phyloP scores from a whole-genome alignment of 805 yeast genomes.

The Isabelozyma gotoi region DNA sequence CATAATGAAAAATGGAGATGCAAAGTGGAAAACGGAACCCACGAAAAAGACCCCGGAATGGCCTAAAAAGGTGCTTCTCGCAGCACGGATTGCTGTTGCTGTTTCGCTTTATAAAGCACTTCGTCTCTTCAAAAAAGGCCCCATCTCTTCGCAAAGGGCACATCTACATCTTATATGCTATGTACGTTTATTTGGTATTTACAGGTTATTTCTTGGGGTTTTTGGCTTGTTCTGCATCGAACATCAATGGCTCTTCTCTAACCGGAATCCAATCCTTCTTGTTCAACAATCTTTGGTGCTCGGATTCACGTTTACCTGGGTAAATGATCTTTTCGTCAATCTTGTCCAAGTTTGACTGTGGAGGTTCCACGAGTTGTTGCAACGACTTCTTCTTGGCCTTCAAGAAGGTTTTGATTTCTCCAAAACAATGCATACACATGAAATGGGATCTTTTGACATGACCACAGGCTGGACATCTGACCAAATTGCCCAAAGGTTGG shows the following conservation, averaged over 20 bases:
- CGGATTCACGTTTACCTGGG: constrained; percentile 63
- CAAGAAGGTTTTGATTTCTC: constrained; percentile 77
- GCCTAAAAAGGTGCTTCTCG: no score
- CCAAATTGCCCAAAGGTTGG: constrained; percentile 70
- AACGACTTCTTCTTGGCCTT: constrained; percentile 42
- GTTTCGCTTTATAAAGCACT: no score
- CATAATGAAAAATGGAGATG: no score
- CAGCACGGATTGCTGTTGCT: no score
- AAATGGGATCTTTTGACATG: constrained; percentile 86
- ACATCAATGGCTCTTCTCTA: constrained; percentile 43
- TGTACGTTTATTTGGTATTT: background rate
- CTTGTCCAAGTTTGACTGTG: constrained; percentile 51
- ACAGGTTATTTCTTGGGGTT: constrained; percentile 11
- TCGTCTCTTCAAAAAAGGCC: no score
- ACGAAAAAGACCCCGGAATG: no score
- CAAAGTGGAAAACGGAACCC: no score
- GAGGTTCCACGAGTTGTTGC: constrained; percentile 24
- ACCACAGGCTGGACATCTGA: constrained; percentile 95
- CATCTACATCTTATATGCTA: no score
- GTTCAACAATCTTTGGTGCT: constrained; percentile 27
- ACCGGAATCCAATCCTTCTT: constrained; percentile 45
- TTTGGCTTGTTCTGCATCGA: constrained; percentile 21
- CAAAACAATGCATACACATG: constrained; percentile 89
- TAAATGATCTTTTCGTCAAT: constrained; percentile 65
- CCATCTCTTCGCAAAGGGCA: no score